phyloP scores from a whole-genome alignment of 2,329 filamentous ascomycete genomes.

The Paecilomyces formosus region DNA sequence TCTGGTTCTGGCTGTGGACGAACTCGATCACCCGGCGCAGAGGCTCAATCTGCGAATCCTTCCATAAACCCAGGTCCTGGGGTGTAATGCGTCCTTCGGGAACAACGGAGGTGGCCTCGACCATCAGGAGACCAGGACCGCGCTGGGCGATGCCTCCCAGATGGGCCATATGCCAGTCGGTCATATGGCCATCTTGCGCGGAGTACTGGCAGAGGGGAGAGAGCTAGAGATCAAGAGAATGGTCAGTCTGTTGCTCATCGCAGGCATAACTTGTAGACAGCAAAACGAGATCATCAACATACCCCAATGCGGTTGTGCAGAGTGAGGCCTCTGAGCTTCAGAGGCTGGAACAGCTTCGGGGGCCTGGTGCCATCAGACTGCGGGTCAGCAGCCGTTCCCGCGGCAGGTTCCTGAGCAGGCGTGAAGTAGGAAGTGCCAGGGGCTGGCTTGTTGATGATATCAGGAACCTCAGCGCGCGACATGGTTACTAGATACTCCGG shows the following conservation, averaged over 20 bases:
- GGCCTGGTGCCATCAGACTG: slow-evolving; percentile 31
- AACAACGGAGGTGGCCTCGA: slow-evolving; percentile 71
- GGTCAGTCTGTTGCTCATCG: background rate
- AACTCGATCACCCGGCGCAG: slow-evolving; percentile 65
- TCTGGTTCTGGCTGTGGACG: slow-evolving; percentile 68
- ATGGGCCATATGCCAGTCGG: slow-evolving; percentile 75
- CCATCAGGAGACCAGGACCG: slow-evolving; percentile 64
- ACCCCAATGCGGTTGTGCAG: slow-evolving; percentile 61
- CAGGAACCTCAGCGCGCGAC: slow-evolving; percentile 7
- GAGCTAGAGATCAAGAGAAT: slow-evolving; percentile 27
- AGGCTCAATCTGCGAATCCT: slow-evolving; percentile 70
- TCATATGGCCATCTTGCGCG: slow-evolving; percentile 63
- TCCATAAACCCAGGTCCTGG: slow-evolving; percentile 57
- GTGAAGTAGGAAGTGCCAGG: slow-evolving; percentile 37
- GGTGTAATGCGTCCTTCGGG: slow-evolving; percentile 77
- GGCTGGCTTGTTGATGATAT: slow-evolving; percentile 30
- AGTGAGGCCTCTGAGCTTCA: slow-evolving; percentile 52
- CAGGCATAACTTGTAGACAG: background rate
- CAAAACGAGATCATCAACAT: too few species aligned
- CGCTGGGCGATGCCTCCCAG: slow-evolving; percentile 69
- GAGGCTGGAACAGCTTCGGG: slow-evolving; percentile 53
- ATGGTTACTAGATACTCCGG: background rate
- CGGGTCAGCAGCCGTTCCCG: slow-evolving; percentile 31
- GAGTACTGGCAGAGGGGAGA: slow-evolving; percentile 62
- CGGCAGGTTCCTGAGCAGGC: slow-evolving; percentile 27